phyloP scores from a whole-genome alignment of 306 rosid genomes.

The Cicer yamashitae region DNA sequence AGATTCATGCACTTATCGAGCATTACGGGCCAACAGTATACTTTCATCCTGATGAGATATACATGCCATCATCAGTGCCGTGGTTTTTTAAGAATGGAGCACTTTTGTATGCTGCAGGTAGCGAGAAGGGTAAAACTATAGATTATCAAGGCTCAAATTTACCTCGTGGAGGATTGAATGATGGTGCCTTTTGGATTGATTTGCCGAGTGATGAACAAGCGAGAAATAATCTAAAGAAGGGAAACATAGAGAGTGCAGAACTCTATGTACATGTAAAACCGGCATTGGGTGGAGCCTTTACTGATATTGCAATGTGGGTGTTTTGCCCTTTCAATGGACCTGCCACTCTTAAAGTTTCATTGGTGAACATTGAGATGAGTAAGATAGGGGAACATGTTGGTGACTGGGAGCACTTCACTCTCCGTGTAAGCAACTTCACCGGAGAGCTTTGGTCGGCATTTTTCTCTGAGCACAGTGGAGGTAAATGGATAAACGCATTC shows the following conservation, averaged over 20 bases:
- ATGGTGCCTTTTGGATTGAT: constrained; percentile 82
- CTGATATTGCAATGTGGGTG: constrained; percentile 94
- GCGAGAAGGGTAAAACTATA: constrained; percentile 39
- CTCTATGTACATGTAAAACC: constrained; percentile 90
- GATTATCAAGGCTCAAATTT: constrained; percentile 70
- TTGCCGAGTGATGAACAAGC: constrained; percentile 67
- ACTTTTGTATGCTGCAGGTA: constrained; percentile 53
- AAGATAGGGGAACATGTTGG: constrained; percentile 90
- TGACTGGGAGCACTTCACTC: constrained; percentile 99
- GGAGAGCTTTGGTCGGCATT: constrained; percentile 88
- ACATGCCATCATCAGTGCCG: constrained; percentile 90
- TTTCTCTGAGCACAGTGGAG: constrained; percentile 95
- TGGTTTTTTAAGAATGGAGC: constrained; percentile 93
- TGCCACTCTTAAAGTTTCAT: constrained; percentile 69
- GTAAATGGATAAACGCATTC: constrained; percentile 75
- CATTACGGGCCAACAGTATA: constrained; percentile 91
- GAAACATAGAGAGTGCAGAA: constrained; percentile 74
- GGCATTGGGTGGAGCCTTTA: constrained; percentile 84
- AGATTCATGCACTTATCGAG: constrained; percentile 77
- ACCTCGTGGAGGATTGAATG: constrained; percentile 75
- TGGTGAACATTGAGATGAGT: constrained; percentile 66
- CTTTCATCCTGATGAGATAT: constrained; percentile 85
- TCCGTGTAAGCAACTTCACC: constrained; percentile 79
- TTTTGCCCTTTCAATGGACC: constrained; percentile 97
- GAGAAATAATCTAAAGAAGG: constrained; percentile 57